These are phyloP conservation scores for Leersia perrieri DNA, from an alignment of 176 grass and related monocot genomes.

Conservation along the genomic window DNA sequence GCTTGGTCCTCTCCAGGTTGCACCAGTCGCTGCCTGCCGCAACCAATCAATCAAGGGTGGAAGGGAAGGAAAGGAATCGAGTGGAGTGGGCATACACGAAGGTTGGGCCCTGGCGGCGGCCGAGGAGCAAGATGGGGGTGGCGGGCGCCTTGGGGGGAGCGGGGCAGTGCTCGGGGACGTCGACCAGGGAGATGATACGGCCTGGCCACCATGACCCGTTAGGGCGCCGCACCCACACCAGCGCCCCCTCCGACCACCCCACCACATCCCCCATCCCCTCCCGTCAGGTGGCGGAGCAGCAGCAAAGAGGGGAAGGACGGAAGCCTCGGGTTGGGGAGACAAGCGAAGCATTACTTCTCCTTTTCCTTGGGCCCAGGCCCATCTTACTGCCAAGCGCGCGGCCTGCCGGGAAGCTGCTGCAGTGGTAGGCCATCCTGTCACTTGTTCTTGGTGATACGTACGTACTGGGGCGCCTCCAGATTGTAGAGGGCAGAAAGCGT, in stretches of 20 bases:
- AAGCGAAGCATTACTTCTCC: no score
- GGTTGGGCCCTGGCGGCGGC: constrained; percentile 45
- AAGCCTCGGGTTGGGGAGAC: no score
- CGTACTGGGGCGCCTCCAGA: no score
- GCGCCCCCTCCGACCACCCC: constrained; percentile 32
- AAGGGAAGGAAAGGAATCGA: not conserved
- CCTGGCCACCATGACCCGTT: constrained; percentile 77
- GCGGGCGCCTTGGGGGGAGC: constrained; percentile 32
- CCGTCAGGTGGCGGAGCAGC: not conserved
- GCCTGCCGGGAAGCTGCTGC: no score
- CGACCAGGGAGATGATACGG: constrained; percentile 40
- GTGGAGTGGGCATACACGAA: constrained; percentile 7
- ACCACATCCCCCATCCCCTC: constrained; percentile 38
- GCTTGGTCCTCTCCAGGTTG: constrained; percentile 56
- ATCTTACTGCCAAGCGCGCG: no score
- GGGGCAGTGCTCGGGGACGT: constrained; percentile 39
- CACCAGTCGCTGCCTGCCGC: constrained; percentile 66
- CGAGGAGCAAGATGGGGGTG: constrained; percentile 65
- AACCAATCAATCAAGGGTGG: not conserved
- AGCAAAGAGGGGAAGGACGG: not conserved
- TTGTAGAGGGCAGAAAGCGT: no score
- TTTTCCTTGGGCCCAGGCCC: no score
- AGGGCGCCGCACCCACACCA: constrained; percentile 67
- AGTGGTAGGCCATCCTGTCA: no score
- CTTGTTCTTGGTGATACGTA: no score